A percentile compares a stretch with the other conserved stretches of the same genome.
These are phyloP conservation scores for Solanum ahanhuiri DNA, from an alignment of 257 asterid genomes.

Conservation along the genomic window DNA sequence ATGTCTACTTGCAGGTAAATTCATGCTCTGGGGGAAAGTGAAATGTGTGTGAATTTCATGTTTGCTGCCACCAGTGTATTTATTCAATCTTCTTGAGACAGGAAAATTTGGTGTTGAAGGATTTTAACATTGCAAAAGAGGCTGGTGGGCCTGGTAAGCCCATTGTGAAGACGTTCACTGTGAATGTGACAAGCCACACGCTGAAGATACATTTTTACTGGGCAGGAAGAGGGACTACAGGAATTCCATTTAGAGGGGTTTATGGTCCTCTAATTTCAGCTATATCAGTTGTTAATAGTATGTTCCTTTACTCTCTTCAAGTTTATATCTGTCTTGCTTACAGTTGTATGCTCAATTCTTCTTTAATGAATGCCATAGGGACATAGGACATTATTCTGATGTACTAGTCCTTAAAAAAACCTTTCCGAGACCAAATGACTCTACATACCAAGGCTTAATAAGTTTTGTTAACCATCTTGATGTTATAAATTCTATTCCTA, in stretches of 20 bases:
- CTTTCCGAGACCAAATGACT: background rate
- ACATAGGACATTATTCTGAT: background rate
- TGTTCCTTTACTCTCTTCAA: conserved; percentile 9
- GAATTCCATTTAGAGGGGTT: conserved; percentile 74
- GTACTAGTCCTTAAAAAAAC: background rate
- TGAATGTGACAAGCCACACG: conserved; percentile 36
- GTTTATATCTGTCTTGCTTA: background rate
- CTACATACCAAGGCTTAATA: background rate
- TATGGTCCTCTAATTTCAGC: conserved; percentile 92
- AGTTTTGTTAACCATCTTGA: background rate
- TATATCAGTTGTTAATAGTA: conserved; percentile 80
- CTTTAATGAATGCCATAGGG: background rate
- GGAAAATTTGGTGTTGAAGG: conserved; percentile 56
- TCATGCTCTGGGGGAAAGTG: background rate
- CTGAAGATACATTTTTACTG: conserved; percentile 78
- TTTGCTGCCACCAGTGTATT: background rate
- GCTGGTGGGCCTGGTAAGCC: conserved; percentile 81
- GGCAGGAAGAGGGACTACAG: conserved; percentile 90
- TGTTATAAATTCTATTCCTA: background rate
- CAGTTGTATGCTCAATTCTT: background rate
- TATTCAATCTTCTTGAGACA: conserved; percentile 1
- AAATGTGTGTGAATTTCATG: background rate
- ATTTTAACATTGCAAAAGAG: conserved; percentile 61
- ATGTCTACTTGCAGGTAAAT: conserved; percentile 81
- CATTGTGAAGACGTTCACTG: conserved; percentile 43